Base-by-base conservation (phyloP, 208 protist species). In the Phytomonas francai region DNA sequence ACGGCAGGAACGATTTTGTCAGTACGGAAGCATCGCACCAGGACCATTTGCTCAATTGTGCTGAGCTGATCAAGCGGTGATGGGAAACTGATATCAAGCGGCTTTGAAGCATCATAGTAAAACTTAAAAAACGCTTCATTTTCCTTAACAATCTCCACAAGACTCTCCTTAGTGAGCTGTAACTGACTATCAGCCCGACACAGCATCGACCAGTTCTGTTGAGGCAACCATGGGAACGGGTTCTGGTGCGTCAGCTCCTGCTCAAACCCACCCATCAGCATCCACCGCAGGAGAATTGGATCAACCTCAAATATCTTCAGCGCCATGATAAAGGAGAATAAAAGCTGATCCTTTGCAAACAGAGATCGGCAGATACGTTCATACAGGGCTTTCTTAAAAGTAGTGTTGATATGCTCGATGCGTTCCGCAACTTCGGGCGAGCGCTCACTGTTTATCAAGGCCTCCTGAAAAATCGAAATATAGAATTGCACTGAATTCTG, bases 401-500 rank as follows among this genome's bases (percentile, higher is more conserved):
- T 88, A 3, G 68, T 70, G 74, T 82, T 89, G 74, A 97, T 95
- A 65, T 90, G 80, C 34, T 79, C 72, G 59, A 88, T 94, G 54
- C 91, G 88, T 68, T 77, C 76, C 67, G 91, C 76, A 67, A 94
- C 89, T 61, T 92, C 82, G 31, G 71, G 78, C 7, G 84, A 88
- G 73, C 83, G 82, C 58, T 85, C 84, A 65, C 90, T 94, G 73
- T 85, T 89, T 33, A 77, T 76, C 12, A 97, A 81, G n/a, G 88
- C 74, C 75, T 95, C 88, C 68, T 93, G 84, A 74, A 99, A 99
- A 31, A 99, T 91, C 39, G 84, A 81, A 33, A 98, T 71, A 79
- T 99, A 99, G 77, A 97, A 97, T 71, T 89, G 88, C 27, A 98
- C 84, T 39, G 96, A 98, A 86, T 98, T 98, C 74, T 98, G 95